These are phyloP conservation scores for Chrysanthemum seticuspe DNA, from an alignment of 129 eudicot genomes.

Conservation along the genomic window DNA sequence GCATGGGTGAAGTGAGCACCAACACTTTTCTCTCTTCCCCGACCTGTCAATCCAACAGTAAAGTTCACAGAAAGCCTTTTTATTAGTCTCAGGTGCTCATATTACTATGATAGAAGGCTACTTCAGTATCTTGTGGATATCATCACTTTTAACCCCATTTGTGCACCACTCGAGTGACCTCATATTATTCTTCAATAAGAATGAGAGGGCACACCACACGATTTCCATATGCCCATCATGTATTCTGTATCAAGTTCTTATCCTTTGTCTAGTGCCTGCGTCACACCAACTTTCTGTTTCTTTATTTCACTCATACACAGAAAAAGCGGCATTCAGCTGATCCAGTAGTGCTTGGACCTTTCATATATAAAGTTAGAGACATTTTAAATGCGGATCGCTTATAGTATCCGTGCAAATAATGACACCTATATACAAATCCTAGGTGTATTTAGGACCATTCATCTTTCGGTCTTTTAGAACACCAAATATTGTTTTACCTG, in stretches of 20 bases:
- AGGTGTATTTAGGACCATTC: not conserved
- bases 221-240: slow-evolving; percentile 50
- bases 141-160: slow-evolving; percentile 55
- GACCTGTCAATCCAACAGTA: slow-evolving; percentile 42
- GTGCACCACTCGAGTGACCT: slow-evolving; percentile 72
- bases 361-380: not conserved
- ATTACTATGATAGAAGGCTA: slow-evolving; percentile 18
- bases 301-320: not conserved
- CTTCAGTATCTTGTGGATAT: slow-evolving; percentile 48
- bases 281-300: slow-evolving; percentile 15
- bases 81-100: slow-evolving; percentile 43
- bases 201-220: slow-evolving; percentile 46
- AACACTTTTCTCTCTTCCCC: slow-evolving; percentile 18
- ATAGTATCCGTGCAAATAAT: too few relatives aligned
- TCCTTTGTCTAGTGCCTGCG: slow-evolving; percentile 30
- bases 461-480: too few relatives aligned
- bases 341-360: not conserved
- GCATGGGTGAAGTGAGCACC: slow-evolving; percentile 51
- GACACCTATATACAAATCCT: not conserved
- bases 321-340: not conserved
- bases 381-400: too few relatives aligned
- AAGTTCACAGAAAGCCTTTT: slow-evolving; percentile 10
- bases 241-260: slow-evolving; percentile 40
- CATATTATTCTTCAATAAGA: slow-evolving; percentile 25
- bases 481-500: too few relatives aligned